Evolutionary conservation across 1,139 yeast species (phyloP), one percentile per base, ranked within the genome.

Genomic region (Suhomyces atakaporum): DNA sequence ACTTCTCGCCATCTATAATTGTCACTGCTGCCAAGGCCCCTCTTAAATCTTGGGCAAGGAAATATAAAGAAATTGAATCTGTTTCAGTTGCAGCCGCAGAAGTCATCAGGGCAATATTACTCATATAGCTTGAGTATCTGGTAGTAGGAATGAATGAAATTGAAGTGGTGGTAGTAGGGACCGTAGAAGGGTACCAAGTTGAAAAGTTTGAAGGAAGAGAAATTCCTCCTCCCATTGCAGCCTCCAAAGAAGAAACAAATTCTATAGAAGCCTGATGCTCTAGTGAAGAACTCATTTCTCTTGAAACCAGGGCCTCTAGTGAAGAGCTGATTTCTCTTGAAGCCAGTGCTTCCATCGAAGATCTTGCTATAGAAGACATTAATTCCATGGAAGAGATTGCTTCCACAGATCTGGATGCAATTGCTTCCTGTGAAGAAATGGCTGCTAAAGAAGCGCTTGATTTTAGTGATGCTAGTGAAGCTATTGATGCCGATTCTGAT

Each of bases 21-120:
- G 65, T 54, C 25, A 64, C 45, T 2, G 72, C 62, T 0, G 71
- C 71, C 43, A 59, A 49, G 5, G 66, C 71, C 1, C 72, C 72
- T 33, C 72, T 49, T 14, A 60, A 45, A 10, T 46, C 48, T 36
- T 53, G 44, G 2, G 66, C 57, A 4, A 56, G 46, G 11, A 36
- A 35, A 36, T 46, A 45, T 27, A 48, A 43, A 10, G 50, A 11
- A 42, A 35, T 19, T 43, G 39, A 46, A 19, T 44, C 27, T 12
- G 46, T 42, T 29, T 47, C 47, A 2, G 52, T 47, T 10, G 48
- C 46, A 1, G 49, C 43, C 2, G 33, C 40, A 4, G 33, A 23
- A n/a, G 41, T 30, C 3, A 41, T 35, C 11, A 40, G 40, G 2
- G 33, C 24, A 4, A 49, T 37, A 3, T 45, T 34, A 24, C 31